Base-by-base conservation (phyloP, 345 rosid genomes). In the Streptanthus diversifolius region DNA sequence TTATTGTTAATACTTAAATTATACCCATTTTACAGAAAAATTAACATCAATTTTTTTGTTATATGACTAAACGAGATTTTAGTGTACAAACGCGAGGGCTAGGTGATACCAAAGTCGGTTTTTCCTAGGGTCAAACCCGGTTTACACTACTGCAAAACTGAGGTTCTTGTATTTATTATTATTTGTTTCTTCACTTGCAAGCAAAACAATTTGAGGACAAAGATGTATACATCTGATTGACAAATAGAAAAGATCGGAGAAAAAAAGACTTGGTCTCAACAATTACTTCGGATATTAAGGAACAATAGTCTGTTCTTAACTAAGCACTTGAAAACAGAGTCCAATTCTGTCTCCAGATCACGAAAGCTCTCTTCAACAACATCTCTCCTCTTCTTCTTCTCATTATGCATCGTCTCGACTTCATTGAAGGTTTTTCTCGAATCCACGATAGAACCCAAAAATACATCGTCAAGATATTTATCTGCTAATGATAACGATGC, bases 251-350 rank as follows among this genome's bases (percentile, higher is more conserved):
- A 22, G 33, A 18, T 13, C 17, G 17, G 18, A 52, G 15, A 13
- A 51, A 13, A 12, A 22, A 24, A 52, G 0, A 27, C 11, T 56
- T 1, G 17, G 59, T 66, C 7, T 37, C 41, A 74, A 58, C 45
- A 49, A 36, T 74, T 58, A 59, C 85, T 71, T 54, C 83, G 76
- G 11, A 83, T 81, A 53, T 84, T 81, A 32, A 84, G 87, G 47
- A 84, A 72, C 76, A 74, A 61, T 39, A 86, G 84, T 59, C 85
- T 82, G 21, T 71, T 81, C 45, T 76, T 79, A 10, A 80, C 71
- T 8, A 84, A 70, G 36, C 84, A 73, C 71, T 66, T 77, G 33
- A 79, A 82, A 72, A 84, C 48, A 47, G 73, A 76, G 62, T 81
- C 81, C 7, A 82, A 63, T 21, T 81, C 85, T 43, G 75, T 22